Base-by-base conservation (phyloP, 2,329 filamentous ascomycete species). In the Lasiodiplodia sp. region DNA sequence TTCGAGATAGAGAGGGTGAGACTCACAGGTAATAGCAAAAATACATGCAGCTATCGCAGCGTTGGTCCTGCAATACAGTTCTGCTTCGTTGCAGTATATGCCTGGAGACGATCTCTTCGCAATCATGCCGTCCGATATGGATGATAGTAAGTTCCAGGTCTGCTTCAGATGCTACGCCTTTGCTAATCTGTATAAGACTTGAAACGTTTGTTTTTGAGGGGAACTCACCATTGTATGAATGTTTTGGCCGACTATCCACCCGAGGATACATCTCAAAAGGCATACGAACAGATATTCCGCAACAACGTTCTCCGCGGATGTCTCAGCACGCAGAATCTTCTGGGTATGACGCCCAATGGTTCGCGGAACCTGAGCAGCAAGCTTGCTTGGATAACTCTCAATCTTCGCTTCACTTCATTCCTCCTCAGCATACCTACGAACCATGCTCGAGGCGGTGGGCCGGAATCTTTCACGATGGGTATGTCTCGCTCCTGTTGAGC, bases 221-320 rank as follows among this genome's bases (percentile, higher is more conserved):
- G 91, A 28, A 87, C 88, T n/a, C 86, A 87, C 69, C 87, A 85
- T 38, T 75, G 74, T 1, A 72, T 80, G 4, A 74, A 75, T 55
- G 74, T 80, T 1, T 88, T 90, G 62, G 88, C 94, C 58, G 95
- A 98, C 80, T 96, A 94, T 75, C 91, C 93, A 0, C 87, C 92
- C 60, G 92, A 97, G 70, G 83, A 88, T 1, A 86, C 55, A 88
- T 87, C 92, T 58, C 92, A 97, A 70, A 83, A 88, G 2, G 86
- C 55, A 87, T 91, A 72, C 90, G 95, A 70, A 71, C 47, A 58
- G n/a, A 55, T 69, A 5, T 55, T 53, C 40, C 58, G 69, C 57
- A 73, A 72, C 56, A 76, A 78, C 37, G 73, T 79, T 44, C 72
- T 97, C 56, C 91, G 93, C 70, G 86, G 92, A 68, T 92, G 90